phyloP scores from a whole-genome alignment of 1,284 basidiomycete species.

The Exobasidium cylindrosporum region DNA sequence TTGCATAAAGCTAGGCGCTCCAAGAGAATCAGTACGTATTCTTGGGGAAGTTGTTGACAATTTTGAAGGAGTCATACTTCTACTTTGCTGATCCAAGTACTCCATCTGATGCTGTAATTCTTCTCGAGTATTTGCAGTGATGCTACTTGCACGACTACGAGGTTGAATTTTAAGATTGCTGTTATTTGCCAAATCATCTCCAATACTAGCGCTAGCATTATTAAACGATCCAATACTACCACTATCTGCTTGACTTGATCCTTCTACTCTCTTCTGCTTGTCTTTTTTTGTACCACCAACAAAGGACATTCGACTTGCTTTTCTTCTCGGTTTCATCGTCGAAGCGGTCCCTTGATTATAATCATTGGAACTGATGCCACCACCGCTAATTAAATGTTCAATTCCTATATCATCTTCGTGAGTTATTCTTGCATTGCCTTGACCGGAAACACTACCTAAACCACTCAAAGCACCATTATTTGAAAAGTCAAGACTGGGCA shows the following conservation, averaged over 20 bases:
- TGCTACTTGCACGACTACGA: slow-evolving; percentile 23
- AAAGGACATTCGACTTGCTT: slow-evolving; percentile 40
- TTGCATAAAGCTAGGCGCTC: slow-evolving; percentile 17
- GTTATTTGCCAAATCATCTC: slow-evolving; percentile 1
- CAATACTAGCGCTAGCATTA: slow-evolving; percentile 4
- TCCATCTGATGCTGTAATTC: neutral
- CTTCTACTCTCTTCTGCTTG: slow-evolving; percentile 20
- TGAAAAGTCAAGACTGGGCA: slow-evolving; percentile 76
- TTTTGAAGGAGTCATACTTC: slow-evolving; percentile 25
- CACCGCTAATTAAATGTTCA: neutral
- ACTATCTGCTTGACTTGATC: slow-evolving; percentile 9
- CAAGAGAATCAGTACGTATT: slow-evolving; percentile 34
- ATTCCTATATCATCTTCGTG: neutral
- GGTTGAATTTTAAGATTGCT: neutral
- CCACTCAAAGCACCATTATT: slow-evolving; percentile 19
- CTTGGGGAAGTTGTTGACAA: slow-evolving; percentile 19
- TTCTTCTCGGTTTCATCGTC: slow-evolving; percentile 24
- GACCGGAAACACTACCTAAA: slow-evolving; percentile 16
- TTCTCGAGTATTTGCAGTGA: slow-evolving; percentile 9
- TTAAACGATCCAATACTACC: slow-evolving; percentile 10
- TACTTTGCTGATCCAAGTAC: neutral
- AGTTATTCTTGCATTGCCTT: slow-evolving; percentile 38
- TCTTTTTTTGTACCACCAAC: slow-evolving; percentile 29
- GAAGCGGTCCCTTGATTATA: neutral
- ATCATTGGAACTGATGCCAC: slow-evolving; percentile 11